These are phyloP conservation scores for Hypomyces rosellus DNA, from an alignment of 2,329 filamentous ascomycete genomes.

Conservation along the genomic window DNA sequence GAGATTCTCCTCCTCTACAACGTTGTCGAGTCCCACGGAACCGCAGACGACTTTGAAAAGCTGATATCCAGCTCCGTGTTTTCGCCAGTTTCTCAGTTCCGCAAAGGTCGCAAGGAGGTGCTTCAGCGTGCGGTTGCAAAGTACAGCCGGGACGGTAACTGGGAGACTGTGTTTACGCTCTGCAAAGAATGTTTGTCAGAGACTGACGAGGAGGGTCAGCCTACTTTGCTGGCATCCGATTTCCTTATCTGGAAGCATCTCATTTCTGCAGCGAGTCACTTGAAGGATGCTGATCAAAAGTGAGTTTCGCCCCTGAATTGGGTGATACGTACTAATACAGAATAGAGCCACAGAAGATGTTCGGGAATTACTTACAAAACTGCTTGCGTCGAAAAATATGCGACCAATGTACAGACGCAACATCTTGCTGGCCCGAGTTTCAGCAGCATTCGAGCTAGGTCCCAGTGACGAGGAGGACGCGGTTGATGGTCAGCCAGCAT, in stretches of 20 bases:
- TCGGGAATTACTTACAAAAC: constrained; percentile 24
- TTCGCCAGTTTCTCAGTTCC: constrained; percentile 39
- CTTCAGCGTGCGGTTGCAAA: constrained; percentile 35
- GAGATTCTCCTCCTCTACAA: constrained; percentile 46
- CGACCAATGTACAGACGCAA: constrained; percentile 35
- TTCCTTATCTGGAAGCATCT: constrained; percentile 35
- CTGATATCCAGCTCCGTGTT: constrained; percentile 33
- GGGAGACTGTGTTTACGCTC: constrained; percentile 36
- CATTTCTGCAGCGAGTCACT: constrained; percentile 31
- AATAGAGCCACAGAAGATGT: constrained; percentile 22
- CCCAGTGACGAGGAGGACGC: constrained; percentile 25
- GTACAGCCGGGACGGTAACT: constrained; percentile 34
- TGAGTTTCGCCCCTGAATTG: constrained; percentile 17
- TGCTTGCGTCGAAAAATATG: constrained; percentile 23
- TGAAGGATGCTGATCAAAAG: constrained; percentile 27
- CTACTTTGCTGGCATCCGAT: constrained; percentile 41
- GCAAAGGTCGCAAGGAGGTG: constrained; percentile 40
- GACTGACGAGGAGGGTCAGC: constrained; percentile 29
- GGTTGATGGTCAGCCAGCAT: constrained; percentile 20
- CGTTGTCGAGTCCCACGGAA: constrained; percentile 38
- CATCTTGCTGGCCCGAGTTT: constrained; percentile 32
- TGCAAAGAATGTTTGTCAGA: constrained; percentile 38
- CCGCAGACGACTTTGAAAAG: constrained; percentile 34
- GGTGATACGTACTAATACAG: background rate
- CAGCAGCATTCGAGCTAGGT: constrained; percentile 30